Percentiles rank a stretch among this genome's conserved stretches.
Conservation (phyloP, 805 yeast genomes). For the Kurtzmaniella fragi region DNA sequence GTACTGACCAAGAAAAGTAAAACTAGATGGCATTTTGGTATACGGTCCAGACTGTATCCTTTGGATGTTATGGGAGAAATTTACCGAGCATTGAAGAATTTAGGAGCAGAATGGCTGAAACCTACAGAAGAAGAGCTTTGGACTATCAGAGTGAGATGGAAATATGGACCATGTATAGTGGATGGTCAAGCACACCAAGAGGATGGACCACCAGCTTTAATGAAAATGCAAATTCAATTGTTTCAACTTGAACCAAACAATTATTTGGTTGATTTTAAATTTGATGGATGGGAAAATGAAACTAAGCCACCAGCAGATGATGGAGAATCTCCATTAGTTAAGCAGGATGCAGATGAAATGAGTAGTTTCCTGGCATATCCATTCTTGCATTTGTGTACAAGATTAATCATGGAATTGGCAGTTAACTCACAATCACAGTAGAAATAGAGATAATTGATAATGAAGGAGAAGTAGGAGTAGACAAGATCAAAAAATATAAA, state of each 20-base stretch:
- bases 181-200: conserved; percentile 14
- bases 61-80: conserved; percentile 98
- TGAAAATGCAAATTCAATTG: conserved; percentile 96
- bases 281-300: conserved; percentile 85
- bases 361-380: conserved; percentile 95
- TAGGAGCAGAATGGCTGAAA: conserved; percentile 97
- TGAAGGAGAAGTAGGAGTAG: neutral
- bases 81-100: conserved; percentile 83
- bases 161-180: conserved; percentile 46
- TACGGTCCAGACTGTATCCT: conserved; percentile 92
- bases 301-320: neutral
- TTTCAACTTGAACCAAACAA: conserved; percentile 95
- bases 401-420: conserved; percentile 93
- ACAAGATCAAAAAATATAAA: neutral
- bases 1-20: conserved; percentile 77
- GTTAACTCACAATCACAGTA: conserved; percentile 72
- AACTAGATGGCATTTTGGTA: conserved; percentile 98
- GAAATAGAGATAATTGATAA: conserved; percentile 1
- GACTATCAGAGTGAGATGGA: conserved; percentile 96
- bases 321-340: conserved; percentile 9
- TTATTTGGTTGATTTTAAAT: conserved; percentile 93
- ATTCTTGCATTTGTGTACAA: conserved; percentile 85
- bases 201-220: conserved; percentile 54
- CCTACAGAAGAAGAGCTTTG: conserved; percentile 93
- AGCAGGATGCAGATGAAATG: conserved; percentile 57